Evolutionary conservation across 202 grass and related monocot genomes (phyloP).

Genomic region (Carex arenaria): DNA sequence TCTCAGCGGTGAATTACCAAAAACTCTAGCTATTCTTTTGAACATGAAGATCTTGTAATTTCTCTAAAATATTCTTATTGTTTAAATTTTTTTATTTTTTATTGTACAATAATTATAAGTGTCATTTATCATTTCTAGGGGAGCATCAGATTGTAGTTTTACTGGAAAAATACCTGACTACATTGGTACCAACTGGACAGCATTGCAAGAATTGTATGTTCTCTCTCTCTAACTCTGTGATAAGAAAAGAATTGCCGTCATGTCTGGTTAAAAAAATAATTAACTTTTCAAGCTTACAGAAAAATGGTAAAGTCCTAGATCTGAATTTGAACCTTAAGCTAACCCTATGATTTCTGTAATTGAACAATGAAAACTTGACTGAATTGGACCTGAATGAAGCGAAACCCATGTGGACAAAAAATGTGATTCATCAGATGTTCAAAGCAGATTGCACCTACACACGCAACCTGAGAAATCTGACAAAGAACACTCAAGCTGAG

Average conservation of each 20-base stretch:
- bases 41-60: constrained; percentile 38
- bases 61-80: background rate
- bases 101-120: constrained; percentile 7
- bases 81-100: constrained; percentile 13
- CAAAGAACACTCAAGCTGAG: background rate
- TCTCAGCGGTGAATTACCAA: constrained; percentile 55
- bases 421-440: background rate
- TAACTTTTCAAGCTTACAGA: too few relatives aligned
- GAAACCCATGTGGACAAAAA: background rate
- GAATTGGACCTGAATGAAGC: background rate
- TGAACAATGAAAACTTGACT: background rate
- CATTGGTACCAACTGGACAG: constrained; percentile 55
- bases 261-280: too few relatives aligned
- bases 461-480: background rate
- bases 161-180: constrained; percentile 78
- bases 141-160: constrained; percentile 67
- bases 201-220: constrained; percentile 50
- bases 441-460: background rate
- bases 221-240: background rate
- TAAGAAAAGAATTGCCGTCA: background rate
- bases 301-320: too few relatives aligned
- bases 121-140: constrained; percentile 30
- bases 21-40: constrained; percentile 47
- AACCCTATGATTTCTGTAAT: background rate
- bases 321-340: too few relatives aligned